These are phyloP conservation scores for Pyrenopolyporus hunteri DNA, from an alignment of 495 filamentous ascomycete genomes.

Conservation along the genomic window DNA sequence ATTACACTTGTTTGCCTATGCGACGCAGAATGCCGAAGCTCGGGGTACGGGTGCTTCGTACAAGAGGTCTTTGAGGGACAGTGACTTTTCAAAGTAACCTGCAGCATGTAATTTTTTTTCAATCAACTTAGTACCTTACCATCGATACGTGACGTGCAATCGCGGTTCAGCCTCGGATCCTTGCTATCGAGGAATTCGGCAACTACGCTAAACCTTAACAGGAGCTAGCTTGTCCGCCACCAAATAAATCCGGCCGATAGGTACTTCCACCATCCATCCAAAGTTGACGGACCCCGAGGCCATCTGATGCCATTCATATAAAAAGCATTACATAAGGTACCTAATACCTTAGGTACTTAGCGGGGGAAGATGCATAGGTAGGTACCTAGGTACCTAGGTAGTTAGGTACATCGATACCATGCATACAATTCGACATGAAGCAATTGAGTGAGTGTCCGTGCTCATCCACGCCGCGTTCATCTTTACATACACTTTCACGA, in stretches of 20 bases:
- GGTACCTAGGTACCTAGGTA: not conserved
- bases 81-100: not conserved
- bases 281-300: no score
- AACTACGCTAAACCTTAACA: constrained; percentile 10
- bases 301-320: no score
- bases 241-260: constrained; percentile 38
- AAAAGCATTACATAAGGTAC: no score
- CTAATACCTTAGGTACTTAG: no score
- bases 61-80: constrained; percentile 8
- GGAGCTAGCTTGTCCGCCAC: constrained; percentile 21
- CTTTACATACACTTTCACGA: no score
- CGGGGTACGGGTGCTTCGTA: constrained; percentile 15
- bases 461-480: not conserved
- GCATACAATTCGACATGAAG: constrained; percentile 19
- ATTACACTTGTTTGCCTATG: not conserved
- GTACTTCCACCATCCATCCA: no score
- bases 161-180: constrained; percentile 19
- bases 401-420: no score
- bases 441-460: constrained; percentile 28
- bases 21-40: constrained; percentile 9
- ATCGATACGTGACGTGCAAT: constrained; percentile 29
- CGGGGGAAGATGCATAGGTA: not conserved
- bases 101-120: constrained; percentile 22
- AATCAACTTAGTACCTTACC: constrained; percentile 27
- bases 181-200: constrained; percentile 11